A percentile compares a stretch with the other conserved stretches of the same genome.
These are phyloP conservation scores for Vararia minispora DNA, from an alignment of 768 basidiomycete species.

Conservation along the genomic window DNA sequence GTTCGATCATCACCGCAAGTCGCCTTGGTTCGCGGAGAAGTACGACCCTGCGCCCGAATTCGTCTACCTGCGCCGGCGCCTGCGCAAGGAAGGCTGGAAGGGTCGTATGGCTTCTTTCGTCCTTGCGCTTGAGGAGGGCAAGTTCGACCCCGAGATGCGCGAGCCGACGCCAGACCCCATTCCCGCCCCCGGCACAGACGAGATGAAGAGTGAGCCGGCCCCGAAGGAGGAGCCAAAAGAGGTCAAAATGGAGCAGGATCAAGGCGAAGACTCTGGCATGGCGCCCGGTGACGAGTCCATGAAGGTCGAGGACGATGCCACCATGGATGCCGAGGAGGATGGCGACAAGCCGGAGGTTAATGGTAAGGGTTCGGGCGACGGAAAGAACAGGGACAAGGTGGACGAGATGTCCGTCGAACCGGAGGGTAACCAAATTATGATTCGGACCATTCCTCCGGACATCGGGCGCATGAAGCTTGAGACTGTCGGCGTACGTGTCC, in stretches of 20 bases:
- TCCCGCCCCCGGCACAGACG: constrained; percentile 35
- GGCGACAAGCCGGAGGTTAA: constrained; percentile 51
- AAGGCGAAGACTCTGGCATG: constrained; percentile 15
- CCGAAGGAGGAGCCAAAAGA: constrained; percentile 30
- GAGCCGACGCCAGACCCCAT: constrained; percentile 42
- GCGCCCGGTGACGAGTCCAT: constrained; percentile 43
- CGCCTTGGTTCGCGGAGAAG: constrained; percentile 96
- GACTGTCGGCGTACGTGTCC: constrained; percentile 44
- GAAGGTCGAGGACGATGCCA: constrained; percentile 72
- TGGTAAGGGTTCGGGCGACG: constrained; percentile 37
- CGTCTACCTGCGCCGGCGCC: constrained; percentile 59
- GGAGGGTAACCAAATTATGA: constrained; percentile 88
- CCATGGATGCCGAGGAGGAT: constrained; percentile 64
- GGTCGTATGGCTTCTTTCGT: constrained; percentile 63
- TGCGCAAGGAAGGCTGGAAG: constrained; percentile 80
- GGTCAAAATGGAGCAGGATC: too few species aligned
- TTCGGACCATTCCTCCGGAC: constrained; percentile 89
- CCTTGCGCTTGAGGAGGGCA: constrained; percentile 72
- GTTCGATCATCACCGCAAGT: constrained; percentile 90
- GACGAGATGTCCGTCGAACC: constrained; percentile 53
- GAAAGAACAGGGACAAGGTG: constrained; percentile 41
- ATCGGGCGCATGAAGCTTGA: constrained; percentile 85
- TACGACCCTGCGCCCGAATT: constrained; percentile 75
- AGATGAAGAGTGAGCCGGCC: constrained; percentile 18
- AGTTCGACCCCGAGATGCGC: constrained; percentile 69